Evolutionary conservation across 768 basidiomycete genomes (phyloP).

Genomic region (Russula sp.): DNA sequence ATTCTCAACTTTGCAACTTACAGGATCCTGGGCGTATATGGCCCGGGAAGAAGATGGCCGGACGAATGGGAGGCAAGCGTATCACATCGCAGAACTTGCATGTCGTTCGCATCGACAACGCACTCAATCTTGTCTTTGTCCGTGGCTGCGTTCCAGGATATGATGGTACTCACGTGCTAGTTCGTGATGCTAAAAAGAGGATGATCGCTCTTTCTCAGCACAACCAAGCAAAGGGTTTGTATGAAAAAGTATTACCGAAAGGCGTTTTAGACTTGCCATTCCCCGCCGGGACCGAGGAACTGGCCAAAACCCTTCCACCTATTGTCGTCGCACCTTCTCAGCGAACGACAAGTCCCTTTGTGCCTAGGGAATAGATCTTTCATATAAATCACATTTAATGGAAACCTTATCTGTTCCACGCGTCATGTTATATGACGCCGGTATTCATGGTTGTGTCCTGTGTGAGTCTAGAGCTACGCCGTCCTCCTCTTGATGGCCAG

Average conservation of each 20-base stretch:
- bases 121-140: slow-evolving; percentile 83
- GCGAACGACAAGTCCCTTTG: slow-evolving; percentile 66
- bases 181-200: slow-evolving; percentile 89
- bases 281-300: slow-evolving; percentile 79
- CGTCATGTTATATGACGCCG: slow-evolving; percentile 1
- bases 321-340: slow-evolving; percentile 66
- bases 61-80: slow-evolving; percentile 79
- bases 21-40: slow-evolving; percentile 95
- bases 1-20: slow-evolving; percentile 11
- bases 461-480: neutral
- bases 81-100: slow-evolving; percentile 83
- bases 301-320: slow-evolving; percentile 58
- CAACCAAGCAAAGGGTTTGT: slow-evolving; percentile 62
- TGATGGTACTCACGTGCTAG: slow-evolving; percentile 78
- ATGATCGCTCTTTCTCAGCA: slow-evolving; percentile 52
- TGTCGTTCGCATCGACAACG: slow-evolving; percentile 81
- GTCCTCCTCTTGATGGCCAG: neutral
- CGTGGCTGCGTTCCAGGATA: slow-evolving; percentile 87
- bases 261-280: slow-evolving; percentile 84
- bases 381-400: neutral
- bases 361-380: slow-evolving; percentile 52
- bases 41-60: slow-evolving; percentile 98
- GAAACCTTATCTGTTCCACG: neutral
- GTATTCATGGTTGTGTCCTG: slow-evolving; percentile 1
- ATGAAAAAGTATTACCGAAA: slow-evolving; percentile 72